Evolutionary conservation across 2,329 filamentous ascomycete genomes (phyloP), one percentile per base, ranked within the genome.

Genomic region (Colletotrichum endophyticum): DNA sequence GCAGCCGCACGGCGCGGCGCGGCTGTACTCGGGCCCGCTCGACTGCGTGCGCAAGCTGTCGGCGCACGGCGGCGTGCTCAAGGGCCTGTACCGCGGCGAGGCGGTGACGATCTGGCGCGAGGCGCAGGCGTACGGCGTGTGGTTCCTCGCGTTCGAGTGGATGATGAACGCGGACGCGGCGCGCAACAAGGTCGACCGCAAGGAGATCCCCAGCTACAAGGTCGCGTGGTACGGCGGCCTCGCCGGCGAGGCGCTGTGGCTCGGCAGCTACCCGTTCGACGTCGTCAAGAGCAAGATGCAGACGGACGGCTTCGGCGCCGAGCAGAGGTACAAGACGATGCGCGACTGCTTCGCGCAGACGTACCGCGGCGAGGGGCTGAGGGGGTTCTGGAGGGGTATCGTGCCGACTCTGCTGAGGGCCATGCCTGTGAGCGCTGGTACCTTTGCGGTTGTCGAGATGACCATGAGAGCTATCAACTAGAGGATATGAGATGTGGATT

Each of bases 201-300:
- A 93, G 81, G 93, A 98, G 1, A 92, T 99, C 49, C 92, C 95
- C 19, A 93, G 91, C 69, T 93, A 93, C 85, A 99, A 98, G 87
- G 92, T 99, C 66, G 97, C 97, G 15, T 87, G 95, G 15, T 99
- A 99, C 84, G 97, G 97, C 79, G 97, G 97, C 61, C 86, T 99
- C 56, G 97, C 97, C 0, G 97, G 97, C 80, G 97, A 99, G 89
- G 95, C 93, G 69, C 91, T 99, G 73, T 99, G 97, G 97, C 88
- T 99, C 72, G 91, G 91, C 44, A 98, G 95, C 83, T 99, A 99
- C 87, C 97, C 97, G 27, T 94, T 99, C 79, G 97, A 99, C 86
- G 96, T 99, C 32, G 87, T 99, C 86, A 99, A 99, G 94, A 98
- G 95, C 87, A 99, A 98, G 92, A 98, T 99, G 96, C 97, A 99